These are phyloP conservation scores for Pichia sporocuriosa DNA, from an alignment of 805 yeast genomes.

Conservation along the genomic window DNA sequence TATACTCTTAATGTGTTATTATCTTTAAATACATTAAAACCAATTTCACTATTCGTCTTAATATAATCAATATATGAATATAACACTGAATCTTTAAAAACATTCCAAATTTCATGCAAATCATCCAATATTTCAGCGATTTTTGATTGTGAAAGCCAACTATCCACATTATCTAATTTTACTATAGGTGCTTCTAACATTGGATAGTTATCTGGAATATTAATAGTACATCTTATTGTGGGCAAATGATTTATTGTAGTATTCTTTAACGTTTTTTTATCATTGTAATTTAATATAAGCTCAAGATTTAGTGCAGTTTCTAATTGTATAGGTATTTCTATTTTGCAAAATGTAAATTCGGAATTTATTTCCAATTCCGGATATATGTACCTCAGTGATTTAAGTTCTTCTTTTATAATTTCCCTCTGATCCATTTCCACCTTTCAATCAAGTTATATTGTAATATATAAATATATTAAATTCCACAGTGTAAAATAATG, in stretches of 20 bases:
- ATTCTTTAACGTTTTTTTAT: neutral
- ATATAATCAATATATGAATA: conserved; percentile 12
- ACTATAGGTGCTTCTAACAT: conserved; percentile 24
- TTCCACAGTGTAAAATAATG: too few relatives aligned
- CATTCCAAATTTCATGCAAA: conserved; percentile 6
- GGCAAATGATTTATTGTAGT: conserved; percentile 27
- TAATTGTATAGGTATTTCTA: conserved; percentile 25
- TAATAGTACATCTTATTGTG: conserved; percentile 25
- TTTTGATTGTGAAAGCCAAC: conserved; percentile 25
- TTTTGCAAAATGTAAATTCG: conserved; percentile 18
- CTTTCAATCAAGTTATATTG: too few relatives aligned
- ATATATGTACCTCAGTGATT: conserved; percentile 35
- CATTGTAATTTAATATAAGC: neutral
- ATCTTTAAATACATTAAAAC: conserved; percentile 1
- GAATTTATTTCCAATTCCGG: conserved; percentile 28
- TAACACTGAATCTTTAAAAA: conserved; percentile 8
- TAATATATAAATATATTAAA: too few relatives aligned
- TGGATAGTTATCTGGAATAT: conserved; percentile 34
- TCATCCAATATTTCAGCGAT: conserved; percentile 14
- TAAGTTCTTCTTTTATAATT: conserved; percentile 32
- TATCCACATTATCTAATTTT: conserved; percentile 19
- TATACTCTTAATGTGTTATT: conserved; percentile 7
- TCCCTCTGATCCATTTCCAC: neutral
- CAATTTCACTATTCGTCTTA: conserved; percentile 10
- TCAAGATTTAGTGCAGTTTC: conserved; percentile 4